Conservation (phyloP, 257 asterid genomes). For the Osmanthus fragrans region DNA sequence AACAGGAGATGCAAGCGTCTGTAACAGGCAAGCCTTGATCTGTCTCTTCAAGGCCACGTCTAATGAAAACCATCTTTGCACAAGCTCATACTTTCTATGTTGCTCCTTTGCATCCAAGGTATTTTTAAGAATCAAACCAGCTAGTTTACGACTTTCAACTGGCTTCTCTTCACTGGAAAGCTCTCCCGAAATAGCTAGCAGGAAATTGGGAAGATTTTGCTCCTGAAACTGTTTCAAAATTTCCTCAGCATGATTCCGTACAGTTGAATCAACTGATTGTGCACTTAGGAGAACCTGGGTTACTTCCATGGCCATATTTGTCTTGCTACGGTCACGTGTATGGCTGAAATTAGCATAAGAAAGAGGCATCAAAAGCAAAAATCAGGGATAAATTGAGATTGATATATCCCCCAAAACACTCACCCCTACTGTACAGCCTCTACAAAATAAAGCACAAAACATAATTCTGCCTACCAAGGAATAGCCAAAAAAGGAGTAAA, state of each 20-base stretch:
- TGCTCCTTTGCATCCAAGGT: conserved; percentile 72
- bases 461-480: too few species aligned
- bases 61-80: conserved; percentile 51
- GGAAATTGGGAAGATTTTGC: conserved; percentile 56
- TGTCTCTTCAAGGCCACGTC: conserved; percentile 47
- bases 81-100: conserved; percentile 52
- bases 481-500: too few species aligned
- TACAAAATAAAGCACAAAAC: too few species aligned
- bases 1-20: conserved; percentile 44
- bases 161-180: conserved; percentile 63
- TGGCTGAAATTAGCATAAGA: not conserved
- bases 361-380: not conserved
- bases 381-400: too few species aligned
- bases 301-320: conserved; percentile 51
- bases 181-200: conserved; percentile 60
- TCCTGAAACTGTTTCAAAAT: conserved; percentile 57
- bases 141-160: conserved; percentile 61
- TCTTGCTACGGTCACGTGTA: not conserved
- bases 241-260: conserved; percentile 59
- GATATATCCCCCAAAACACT: too few species aligned
- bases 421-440: too few species aligned
- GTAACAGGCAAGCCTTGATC: conserved; percentile 48
- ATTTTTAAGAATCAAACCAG: conserved; percentile 61
- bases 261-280: conserved; percentile 52
- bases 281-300: conserved; percentile 64